A percentile compares a stretch with the other conserved stretches of the same genome.
Evolutionary conservation across 176 grass and related monocot species (phyloP).

Genomic region (Oryza meridionalis): DNA sequence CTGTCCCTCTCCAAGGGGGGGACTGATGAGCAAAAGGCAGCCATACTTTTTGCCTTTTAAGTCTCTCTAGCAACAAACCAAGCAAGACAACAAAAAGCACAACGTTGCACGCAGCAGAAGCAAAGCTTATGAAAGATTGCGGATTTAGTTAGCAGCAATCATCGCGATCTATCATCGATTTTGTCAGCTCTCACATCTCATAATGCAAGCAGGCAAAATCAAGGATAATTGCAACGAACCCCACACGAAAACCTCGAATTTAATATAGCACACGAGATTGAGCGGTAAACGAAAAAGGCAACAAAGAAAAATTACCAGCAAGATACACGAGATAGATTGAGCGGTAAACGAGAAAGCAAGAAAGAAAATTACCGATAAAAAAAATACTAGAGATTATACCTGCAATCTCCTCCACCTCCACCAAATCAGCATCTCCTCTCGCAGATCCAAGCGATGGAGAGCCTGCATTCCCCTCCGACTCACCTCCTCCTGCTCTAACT

Average conservation of each 20-base stretch:
- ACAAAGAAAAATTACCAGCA: not conserved
- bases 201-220: conserved; percentile 4
- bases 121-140: not conserved
- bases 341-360: not conserved
- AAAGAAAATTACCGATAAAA: not conserved
- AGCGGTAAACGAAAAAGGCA: not conserved
- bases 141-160: not conserved
- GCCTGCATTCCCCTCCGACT: conserved; percentile 21
- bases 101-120: not conserved
- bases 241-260: not conserved
- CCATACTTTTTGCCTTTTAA: conserved; percentile 41
- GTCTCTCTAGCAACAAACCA: conserved; percentile 20
- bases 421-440: not conserved
- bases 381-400: conserved; percentile 15
- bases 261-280: not conserved
- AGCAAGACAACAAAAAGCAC: conserved; percentile 35
- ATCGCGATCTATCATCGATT: not conserved
- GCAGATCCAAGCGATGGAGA: conserved; percentile 39
- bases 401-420: conserved; percentile 1
- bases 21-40: conserved; percentile 29
- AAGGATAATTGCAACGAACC: not conserved
- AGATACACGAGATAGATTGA: not conserved
- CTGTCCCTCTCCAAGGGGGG: not conserved
- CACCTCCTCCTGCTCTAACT: not conserved
- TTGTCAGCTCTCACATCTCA: not conserved